Evolutionary conservation across 805 yeast genomes (phyloP).

Genomic region (Candida boleticola): DNA sequence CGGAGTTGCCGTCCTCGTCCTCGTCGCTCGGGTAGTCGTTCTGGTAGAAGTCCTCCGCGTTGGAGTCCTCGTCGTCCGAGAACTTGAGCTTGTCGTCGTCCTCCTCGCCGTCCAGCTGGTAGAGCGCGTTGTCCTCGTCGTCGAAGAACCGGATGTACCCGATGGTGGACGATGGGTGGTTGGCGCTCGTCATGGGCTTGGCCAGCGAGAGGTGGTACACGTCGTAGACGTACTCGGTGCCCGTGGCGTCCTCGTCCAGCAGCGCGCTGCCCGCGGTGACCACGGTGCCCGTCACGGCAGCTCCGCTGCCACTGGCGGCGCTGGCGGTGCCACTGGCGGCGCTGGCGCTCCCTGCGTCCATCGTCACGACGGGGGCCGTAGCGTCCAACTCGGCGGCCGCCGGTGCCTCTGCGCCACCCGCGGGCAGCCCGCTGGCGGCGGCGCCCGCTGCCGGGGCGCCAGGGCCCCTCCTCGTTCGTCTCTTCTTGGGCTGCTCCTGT

Average conservation of each 20-base stretch:
- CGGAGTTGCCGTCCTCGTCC: constrained; percentile 37
- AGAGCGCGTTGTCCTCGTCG: constrained; percentile 46
- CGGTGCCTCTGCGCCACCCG: background rate
- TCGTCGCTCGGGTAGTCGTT: constrained; percentile 97
- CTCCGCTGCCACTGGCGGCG: constrained; percentile 22
- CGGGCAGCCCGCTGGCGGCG: background rate
- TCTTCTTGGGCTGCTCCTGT: constrained; percentile 12
- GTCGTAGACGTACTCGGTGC: constrained; percentile 82
- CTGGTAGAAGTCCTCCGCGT: constrained; percentile 87
- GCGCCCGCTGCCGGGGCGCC: too few relatives aligned
- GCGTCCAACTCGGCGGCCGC: background rate
- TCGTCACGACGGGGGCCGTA: background rate
- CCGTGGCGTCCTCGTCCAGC: constrained; percentile 25
- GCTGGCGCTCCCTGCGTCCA: background rate
- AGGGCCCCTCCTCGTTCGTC: constrained; percentile 10
- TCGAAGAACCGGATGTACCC: constrained; percentile 58
- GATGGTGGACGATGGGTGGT: constrained; percentile 46
- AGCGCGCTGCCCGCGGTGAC: constrained; percentile 1
- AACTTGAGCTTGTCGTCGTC: constrained; percentile 18
- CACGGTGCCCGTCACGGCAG: constrained; percentile 12
- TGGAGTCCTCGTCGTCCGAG: constrained; percentile 80
- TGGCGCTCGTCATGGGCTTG: constrained; percentile 42
- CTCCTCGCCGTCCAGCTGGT: constrained; percentile 39
- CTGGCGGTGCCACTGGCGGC: background rate
- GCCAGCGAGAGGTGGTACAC: constrained; percentile 51